A percentile compares a stretch with the other conserved stretches of the same genome.
Evolutionary conservation across 106 monocot genomes (phyloP).

Genomic region (Dendrobium catenatum): DNA sequence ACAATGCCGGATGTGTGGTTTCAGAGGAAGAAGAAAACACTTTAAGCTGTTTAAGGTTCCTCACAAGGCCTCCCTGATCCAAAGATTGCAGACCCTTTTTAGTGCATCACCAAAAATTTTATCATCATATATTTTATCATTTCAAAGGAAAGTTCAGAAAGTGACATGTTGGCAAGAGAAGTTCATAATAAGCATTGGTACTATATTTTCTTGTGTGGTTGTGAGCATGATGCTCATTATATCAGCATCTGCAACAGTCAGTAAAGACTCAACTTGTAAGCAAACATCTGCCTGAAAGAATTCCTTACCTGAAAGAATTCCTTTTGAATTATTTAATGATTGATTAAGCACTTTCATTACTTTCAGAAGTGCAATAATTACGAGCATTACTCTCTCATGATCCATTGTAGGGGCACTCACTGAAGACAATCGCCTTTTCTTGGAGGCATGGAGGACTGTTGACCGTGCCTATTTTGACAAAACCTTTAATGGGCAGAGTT

Average conservation of each 20-base stretch:
- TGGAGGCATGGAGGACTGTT: constrained; percentile 95
- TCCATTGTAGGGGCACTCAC: constrained; percentile 63
- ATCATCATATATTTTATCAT: constrained; percentile 13
- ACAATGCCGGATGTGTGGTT: constrained; percentile 9
- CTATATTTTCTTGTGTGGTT: constrained; percentile 27
- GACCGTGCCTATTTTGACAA: constrained; percentile 98
- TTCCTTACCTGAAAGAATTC: neutral
- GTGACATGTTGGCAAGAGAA: constrained; percentile 29
- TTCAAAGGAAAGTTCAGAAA: constrained; percentile 11
- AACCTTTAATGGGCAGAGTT: constrained; percentile 89
- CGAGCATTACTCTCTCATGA: neutral
- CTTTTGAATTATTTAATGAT: neutral
- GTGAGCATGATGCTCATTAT: constrained; percentile 53
- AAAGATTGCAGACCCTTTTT: constrained; percentile 1
- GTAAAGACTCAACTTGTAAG: constrained; percentile 65
- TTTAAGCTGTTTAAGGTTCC: constrained; percentile 1
- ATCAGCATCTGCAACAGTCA: constrained; percentile 44
- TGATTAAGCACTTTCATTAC: neutral
- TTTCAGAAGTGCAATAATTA: neutral
- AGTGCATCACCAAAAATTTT: constrained; percentile 12
- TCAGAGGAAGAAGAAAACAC: constrained; percentile 10
- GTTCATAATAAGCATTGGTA: constrained; percentile 19
- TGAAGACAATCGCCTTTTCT: constrained; percentile 93
- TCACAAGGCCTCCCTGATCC: constrained; percentile 9
- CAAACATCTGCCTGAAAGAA: neutral